These are phyloP conservation scores for Hypsizygus marmoreus DNA, from an alignment of 768 basidiomycete species.

Conservation along the genomic window DNA sequence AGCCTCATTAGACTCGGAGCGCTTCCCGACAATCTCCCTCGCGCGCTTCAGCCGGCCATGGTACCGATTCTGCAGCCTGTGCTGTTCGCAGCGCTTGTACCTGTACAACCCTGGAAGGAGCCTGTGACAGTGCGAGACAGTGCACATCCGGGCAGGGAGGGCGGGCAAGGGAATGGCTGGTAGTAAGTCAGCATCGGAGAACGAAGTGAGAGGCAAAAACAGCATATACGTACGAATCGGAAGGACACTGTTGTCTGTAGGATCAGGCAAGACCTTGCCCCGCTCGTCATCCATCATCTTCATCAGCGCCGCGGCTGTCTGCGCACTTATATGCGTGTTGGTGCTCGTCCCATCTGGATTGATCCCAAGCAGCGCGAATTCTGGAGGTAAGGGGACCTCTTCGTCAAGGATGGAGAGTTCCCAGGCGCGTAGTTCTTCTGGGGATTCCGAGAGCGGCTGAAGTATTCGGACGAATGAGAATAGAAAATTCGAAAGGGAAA, in stretches of 20 bases:
- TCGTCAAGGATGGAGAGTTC: slow-evolving; percentile 36
- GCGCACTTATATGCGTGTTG: background rate
- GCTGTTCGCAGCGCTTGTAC: slow-evolving; percentile 57
- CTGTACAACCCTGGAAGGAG: slow-evolving; percentile 48
- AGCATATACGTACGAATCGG: slow-evolving; percentile 1
- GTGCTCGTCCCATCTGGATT: background rate
- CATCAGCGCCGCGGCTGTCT: background rate
- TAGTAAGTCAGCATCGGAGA: slow-evolving; percentile 4
- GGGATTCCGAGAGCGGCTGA: slow-evolving; percentile 37
- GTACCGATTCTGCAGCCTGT: slow-evolving; percentile 55
- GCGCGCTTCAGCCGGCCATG: slow-evolving; percentile 54
- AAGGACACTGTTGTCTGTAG: background rate
- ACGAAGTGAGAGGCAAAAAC: background rate
- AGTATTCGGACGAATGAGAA: background rate
- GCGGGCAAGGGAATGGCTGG: slow-evolving; percentile 12
- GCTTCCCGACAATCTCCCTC: slow-evolving; percentile 51
- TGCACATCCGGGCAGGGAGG: slow-evolving; percentile 51
- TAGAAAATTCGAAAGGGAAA: background rate
- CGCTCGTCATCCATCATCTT: background rate
- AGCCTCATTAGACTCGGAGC: too few relatives aligned
- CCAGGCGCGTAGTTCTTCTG: slow-evolving; percentile 37
- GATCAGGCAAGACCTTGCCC: background rate
- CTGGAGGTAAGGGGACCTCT: slow-evolving; percentile 23
- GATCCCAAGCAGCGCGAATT: background rate
- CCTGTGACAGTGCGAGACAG: slow-evolving; percentile 57